Evolutionary conservation across 2,329 filamentous ascomycete species (phyloP), one percentile per base, ranked within the genome.

Genomic region (Fusarium sp.): DNA sequence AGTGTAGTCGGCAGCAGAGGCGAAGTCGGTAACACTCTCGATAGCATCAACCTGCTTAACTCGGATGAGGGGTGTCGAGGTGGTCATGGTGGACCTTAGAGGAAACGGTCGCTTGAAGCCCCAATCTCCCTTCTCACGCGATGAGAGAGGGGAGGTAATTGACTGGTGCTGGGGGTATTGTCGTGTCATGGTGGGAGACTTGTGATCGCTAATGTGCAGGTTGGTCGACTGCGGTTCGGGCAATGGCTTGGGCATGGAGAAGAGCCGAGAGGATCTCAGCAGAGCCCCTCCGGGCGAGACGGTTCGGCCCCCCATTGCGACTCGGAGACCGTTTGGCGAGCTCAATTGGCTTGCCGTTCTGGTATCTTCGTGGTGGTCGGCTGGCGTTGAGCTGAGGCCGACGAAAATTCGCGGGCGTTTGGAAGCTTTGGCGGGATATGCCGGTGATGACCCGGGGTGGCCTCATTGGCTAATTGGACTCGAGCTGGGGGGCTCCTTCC

Each of bases 11-110:
- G 92, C 90, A 0, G 95, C 93, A 41, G 94, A 95, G 73, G 91
- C 88, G 83, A 95, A 98, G 80, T 98, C 95, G 80, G 95, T 98
- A 76, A 98, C 89, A 81, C 95, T 93, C 83, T 98, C 95, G 77
- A 92, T 89, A 3, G 94, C 94, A 85, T 98, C 96, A 74, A 97
- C 88, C 70, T 93, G 89, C 78, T 91, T 92, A 76, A 98, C 85
- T 74, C 94, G 91, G 64, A 98, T 89, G 59, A 94, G 87, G 11
- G 95, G 94, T n/a, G 91, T 92, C 8, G 92, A 91, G 8, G 91
- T 91, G 64, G 90, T 90, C 23, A 91, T 90, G 6, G 94, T 95
- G 4, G 93, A 92, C 81, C 92, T 92, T 10, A 92, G 84, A 2
- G 96, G 96, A 7, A 98, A 87, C 1, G 95, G 88, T 65, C 96